phyloP scores from a whole-genome alignment of 768 basidiomycete species.

The Mycena polygramma region DNA sequence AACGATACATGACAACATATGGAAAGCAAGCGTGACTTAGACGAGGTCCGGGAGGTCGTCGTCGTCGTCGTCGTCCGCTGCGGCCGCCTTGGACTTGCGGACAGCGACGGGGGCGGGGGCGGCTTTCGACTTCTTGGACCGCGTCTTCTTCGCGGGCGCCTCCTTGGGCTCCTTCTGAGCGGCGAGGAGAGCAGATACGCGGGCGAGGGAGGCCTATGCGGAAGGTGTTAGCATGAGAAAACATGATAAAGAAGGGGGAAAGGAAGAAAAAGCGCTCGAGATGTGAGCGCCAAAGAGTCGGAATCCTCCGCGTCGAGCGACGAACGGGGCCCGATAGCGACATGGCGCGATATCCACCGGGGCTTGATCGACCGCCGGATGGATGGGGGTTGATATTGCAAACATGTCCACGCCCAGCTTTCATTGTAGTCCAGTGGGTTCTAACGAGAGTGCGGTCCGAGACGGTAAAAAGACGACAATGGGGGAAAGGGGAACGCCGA shows the following conservation, averaged over 20 bases:
- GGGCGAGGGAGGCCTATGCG: constrained; percentile 77
- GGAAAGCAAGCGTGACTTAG: constrained; percentile 3
- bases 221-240: constrained; percentile 47
- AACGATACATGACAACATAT: constrained; percentile 25
- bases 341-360: constrained; percentile 68
- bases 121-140: constrained; percentile 74
- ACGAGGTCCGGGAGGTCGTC: constrained; percentile 37
- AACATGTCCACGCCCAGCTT: constrained; percentile 94
- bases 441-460: constrained; percentile 85
- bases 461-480: not conserved
- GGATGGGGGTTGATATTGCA: constrained; percentile 77
- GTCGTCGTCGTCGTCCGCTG: constrained; percentile 33
- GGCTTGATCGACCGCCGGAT: constrained; percentile 71
- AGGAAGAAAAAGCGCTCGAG: constrained; percentile 24
- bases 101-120: constrained; percentile 39
- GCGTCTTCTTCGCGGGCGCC: constrained; percentile 73
- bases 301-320: constrained; percentile 66
- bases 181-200: constrained; percentile 78
- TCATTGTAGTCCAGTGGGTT: constrained; percentile 91
- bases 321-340: constrained; percentile 86
- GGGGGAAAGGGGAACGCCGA: constrained; percentile 29
- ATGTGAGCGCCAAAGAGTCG: constrained; percentile 84
- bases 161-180: constrained; percentile 81
- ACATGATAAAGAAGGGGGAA: constrained; percentile 27
- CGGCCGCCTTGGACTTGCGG: constrained; percentile 30